phyloP scores from a whole-genome alignment of 164 flowering plant genomes.

The Vitis labrusca region DNA sequence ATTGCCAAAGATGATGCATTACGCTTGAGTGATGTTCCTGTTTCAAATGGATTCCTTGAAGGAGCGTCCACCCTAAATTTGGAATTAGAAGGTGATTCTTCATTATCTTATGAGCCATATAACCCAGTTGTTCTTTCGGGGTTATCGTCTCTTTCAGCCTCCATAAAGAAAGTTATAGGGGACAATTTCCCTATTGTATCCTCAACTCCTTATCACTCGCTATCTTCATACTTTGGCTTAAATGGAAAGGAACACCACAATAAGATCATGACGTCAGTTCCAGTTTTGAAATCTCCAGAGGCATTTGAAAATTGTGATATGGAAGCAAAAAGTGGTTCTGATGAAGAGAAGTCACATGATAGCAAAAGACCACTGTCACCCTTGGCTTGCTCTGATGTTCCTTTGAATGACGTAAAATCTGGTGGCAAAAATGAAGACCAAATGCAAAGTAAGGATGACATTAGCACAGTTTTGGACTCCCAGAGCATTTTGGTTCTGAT shows the following conservation, averaged over 20 bases:
- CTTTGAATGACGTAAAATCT: constrained; percentile 17
- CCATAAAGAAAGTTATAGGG: constrained; percentile 50
- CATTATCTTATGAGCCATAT: constrained; percentile 39
- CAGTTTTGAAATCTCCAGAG: constrained; percentile 19
- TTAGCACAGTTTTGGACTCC: constrained; percentile 46
- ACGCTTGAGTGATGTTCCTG: constrained; percentile 32
- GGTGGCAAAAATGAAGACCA: constrained; percentile 22
- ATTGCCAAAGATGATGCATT: constrained; percentile 15
- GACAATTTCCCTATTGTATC: constrained; percentile 41
- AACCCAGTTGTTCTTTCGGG: constrained; percentile 49
- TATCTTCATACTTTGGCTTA: constrained; percentile 45
- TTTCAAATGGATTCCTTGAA: constrained; percentile 37
- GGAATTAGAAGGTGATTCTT: constrained; percentile 18
- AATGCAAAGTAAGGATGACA: constrained; percentile 35
- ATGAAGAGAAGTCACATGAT: constrained; percentile 28
- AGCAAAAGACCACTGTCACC: constrained; percentile 22
- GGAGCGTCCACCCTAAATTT: constrained; percentile 13
- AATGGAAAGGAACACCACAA: constrained; percentile 28
- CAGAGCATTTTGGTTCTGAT: constrained; percentile 81
- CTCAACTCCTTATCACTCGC: constrained; percentile 30
- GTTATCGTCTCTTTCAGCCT: constrained; percentile 53
- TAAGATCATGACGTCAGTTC: constrained; percentile 18
- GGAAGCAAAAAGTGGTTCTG: constrained; percentile 24
- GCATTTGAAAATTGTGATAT: constrained; percentile 11
- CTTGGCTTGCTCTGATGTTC: constrained; percentile 21